These are phyloP conservation scores for Cyclostephanos invisitatus DNA, from an alignment of 108 stramenopile genomes.

Conservation along the genomic window DNA sequence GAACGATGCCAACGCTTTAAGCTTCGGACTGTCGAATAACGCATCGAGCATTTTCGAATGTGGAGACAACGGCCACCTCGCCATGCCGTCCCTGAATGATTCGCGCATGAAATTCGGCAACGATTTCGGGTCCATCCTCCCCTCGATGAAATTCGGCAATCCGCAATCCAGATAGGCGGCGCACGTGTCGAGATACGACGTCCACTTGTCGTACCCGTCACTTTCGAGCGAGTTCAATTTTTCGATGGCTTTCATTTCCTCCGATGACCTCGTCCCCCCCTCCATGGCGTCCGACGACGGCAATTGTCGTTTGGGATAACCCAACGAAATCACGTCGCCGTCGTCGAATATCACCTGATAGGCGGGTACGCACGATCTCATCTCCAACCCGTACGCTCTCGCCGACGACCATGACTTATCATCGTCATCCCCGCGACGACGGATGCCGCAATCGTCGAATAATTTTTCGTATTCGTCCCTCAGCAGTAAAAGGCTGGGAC, in stretches of 20 bases:
- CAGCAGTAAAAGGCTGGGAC: slow-evolving; percentile 71
- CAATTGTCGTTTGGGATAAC: slow-evolving; percentile 52
- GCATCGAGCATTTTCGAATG: slow-evolving; percentile 74
- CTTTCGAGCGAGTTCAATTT: slow-evolving; percentile 65
- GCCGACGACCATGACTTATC: slow-evolving; percentile 21
- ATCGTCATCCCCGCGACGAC: slow-evolving; percentile 46
- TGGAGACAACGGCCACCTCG: slow-evolving; percentile 75
- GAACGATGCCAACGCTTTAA: slow-evolving; percentile 84
- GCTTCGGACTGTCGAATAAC: slow-evolving; percentile 66
- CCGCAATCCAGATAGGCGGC: slow-evolving; percentile 78
- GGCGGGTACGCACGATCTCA: slow-evolving; percentile 73
- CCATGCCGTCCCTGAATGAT: slow-evolving; percentile 57
- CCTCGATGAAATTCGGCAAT: slow-evolving; percentile 85
- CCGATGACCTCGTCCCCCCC: slow-evolving; percentile 18
- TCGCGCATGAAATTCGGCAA: slow-evolving; percentile 71
- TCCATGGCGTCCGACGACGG: not conserved
- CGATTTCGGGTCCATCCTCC: slow-evolving; percentile 61
- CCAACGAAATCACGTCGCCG: slow-evolving; percentile 65
- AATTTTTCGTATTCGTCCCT: slow-evolving; percentile 61
- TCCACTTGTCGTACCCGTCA: slow-evolving; percentile 69
- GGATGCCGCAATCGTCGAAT: slow-evolving; percentile 54
- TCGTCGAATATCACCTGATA: slow-evolving; percentile 88
- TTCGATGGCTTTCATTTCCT: slow-evolving; percentile 46
- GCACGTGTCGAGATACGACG: slow-evolving; percentile 65
- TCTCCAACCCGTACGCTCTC: slow-evolving; percentile 61